These are phyloP conservation scores for Thraustochytrium striatum DNA, from an alignment of 352 stramenopile species.

Conservation along the genomic window DNA sequence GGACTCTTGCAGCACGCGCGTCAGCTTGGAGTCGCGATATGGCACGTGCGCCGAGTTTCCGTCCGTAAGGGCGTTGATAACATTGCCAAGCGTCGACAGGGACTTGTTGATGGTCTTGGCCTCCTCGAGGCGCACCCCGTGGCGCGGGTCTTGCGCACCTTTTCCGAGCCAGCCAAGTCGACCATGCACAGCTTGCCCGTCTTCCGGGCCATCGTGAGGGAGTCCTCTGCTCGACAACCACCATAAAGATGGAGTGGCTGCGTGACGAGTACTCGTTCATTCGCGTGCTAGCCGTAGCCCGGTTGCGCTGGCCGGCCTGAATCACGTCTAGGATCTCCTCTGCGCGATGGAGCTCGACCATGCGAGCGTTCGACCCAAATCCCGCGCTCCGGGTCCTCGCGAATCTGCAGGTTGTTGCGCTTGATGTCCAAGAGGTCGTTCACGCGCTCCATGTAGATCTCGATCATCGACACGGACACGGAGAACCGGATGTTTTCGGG, in stretches of 20 bases:
- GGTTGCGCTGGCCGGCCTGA: constrained; percentile 30
- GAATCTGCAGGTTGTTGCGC: constrained; percentile 63
- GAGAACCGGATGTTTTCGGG: constrained; percentile 20
- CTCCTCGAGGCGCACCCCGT: constrained; percentile 72
- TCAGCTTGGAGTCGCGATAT: constrained; percentile 76
- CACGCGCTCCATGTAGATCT: constrained; percentile 82
- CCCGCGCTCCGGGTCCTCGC: constrained; percentile 64
- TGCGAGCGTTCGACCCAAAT: constrained; percentile 68
- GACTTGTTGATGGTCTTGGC: constrained; percentile 78
- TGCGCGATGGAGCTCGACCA: neutral
- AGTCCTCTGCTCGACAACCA: constrained; percentile 40
- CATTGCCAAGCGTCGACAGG: constrained; percentile 71
- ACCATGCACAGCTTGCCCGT: constrained; percentile 61
- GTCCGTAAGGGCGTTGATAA: constrained; percentile 73
- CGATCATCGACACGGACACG: constrained; percentile 63
- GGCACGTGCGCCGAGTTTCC: constrained; percentile 61
- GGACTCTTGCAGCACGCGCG: constrained; percentile 63
- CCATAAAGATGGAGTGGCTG: constrained; percentile 49
- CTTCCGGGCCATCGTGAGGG: neutral
- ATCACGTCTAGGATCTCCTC: constrained; percentile 16
- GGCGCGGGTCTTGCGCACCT: constrained; percentile 74
- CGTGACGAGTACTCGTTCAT: constrained; percentile 54
- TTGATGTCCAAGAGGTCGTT: constrained; percentile 62
- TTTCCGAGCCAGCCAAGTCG: constrained; percentile 73
- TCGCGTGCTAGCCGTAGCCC: constrained; percentile 38